Conservation (phyloP, 1,284 basidiomycete species). For the Ganoderma sp. region DNA sequence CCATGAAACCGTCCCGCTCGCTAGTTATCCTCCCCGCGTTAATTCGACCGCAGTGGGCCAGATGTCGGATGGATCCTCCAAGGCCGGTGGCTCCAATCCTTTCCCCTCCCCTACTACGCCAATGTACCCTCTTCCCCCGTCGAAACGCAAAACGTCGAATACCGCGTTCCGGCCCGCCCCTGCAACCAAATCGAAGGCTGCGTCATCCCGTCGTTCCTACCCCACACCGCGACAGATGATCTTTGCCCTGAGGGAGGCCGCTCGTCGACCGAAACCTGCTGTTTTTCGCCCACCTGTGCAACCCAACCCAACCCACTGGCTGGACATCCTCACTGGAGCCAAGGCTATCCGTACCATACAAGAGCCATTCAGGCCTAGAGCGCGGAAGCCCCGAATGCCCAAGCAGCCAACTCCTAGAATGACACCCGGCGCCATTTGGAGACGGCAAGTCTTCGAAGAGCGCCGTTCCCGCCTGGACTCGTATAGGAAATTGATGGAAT, state of each 20-base stretch:
- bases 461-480: slow-evolving; percentile 13
- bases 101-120: neutral
- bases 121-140: neutral
- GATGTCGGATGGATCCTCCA: slow-evolving; percentile 15
- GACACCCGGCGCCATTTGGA: slow-evolving; percentile 4
- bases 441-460: slow-evolving; percentile 17
- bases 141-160: slow-evolving; percentile 3
- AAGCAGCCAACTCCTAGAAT: neutral
- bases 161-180: neutral
- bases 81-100: neutral
- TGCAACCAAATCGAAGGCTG: slow-evolving; percentile 2
- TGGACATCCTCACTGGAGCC: neutral
- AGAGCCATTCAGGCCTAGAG: neutral
- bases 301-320: neutral
- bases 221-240: slow-evolving; percentile 4
- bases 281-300: neutral
- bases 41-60: slow-evolving; percentile 19
- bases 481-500: slow-evolving; percentile 42
- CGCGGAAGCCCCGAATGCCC: neutral
- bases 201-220: slow-evolving; percentile 3
- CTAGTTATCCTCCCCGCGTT: slow-evolving; percentile 17
- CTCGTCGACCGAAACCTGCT: neutral
- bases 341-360: slow-evolving; percentile 1
- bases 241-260: neutral
- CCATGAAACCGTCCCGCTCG: slow-evolving; percentile 23